A percentile compares a stretch with the other conserved stretches of the same genome.
phyloP scores from a whole-genome alignment of 768 basidiomycete genomes.

The Asterophora lycoperdoides region DNA sequence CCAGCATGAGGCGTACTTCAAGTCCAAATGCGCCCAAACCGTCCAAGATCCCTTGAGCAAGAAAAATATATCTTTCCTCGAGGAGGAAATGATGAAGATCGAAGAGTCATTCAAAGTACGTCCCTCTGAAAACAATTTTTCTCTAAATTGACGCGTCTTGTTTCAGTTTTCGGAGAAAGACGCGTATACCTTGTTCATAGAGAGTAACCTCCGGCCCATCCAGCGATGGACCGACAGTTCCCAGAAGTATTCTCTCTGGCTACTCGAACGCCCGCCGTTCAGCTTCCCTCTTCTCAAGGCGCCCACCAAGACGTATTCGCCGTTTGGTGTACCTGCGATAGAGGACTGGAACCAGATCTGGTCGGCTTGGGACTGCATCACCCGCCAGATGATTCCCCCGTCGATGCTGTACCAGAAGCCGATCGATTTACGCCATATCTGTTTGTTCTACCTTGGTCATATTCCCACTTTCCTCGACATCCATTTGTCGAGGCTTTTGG shows the following conservation, averaged over 20 bases:
- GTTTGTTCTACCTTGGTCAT: slow-evolving; percentile 95
- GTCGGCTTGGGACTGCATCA: slow-evolving; percentile 86
- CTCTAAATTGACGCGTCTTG: not conserved
- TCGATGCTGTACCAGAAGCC: slow-evolving; percentile 87
- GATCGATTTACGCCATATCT: slow-evolving; percentile 91
- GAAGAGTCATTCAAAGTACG: slow-evolving; percentile 86
- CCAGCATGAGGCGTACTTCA: slow-evolving; percentile 81
- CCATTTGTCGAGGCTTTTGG: slow-evolving; percentile 69
- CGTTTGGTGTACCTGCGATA: slow-evolving; percentile 67
- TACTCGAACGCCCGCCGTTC: slow-evolving; percentile 85
- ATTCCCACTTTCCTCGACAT: slow-evolving; percentile 93
- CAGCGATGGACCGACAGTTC: slow-evolving; percentile 80
- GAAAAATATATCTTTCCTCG: slow-evolving; percentile 47
- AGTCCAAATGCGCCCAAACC: slow-evolving; percentile 56
- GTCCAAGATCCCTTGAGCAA: slow-evolving; percentile 47
- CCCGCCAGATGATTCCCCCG: slow-evolving; percentile 79
- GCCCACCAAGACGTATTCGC: slow-evolving; percentile 33
- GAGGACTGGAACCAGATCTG: slow-evolving; percentile 83
- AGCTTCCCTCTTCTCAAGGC: slow-evolving; percentile 59
- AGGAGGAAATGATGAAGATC: slow-evolving; percentile 77
- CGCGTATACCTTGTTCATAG: slow-evolving; percentile 62
- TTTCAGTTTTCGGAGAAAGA: slow-evolving; percentile 76
- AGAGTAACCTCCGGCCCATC: slow-evolving; percentile 76
- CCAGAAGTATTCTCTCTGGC: slow-evolving; percentile 78
- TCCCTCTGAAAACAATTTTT: not conserved